Percentiles rank a stretch among this genome's conserved stretches.
phyloP scores from a whole-genome alignment of 225 moss, liverwort and hornwort genomes.

The Bryum argenteum region DNA sequence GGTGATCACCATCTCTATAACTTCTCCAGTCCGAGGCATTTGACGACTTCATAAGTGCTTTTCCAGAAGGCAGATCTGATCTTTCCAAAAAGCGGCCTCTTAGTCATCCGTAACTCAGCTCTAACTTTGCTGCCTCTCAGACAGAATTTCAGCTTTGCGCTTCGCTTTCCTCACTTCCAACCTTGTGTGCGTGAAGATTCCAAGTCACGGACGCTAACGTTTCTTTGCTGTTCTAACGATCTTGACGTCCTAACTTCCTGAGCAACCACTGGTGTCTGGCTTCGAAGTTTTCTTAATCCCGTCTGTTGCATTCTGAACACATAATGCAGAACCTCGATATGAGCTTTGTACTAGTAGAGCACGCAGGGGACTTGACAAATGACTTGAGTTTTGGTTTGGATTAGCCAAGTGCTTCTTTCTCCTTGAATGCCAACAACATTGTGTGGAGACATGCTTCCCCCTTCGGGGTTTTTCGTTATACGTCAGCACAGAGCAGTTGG shows the following conservation, averaged over 20 bases:
- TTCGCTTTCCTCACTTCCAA: slow-evolving; percentile 46
- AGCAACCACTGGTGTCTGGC: slow-evolving; percentile 39
- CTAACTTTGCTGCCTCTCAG: slow-evolving; percentile 48
- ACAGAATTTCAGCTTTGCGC: slow-evolving; percentile 37
- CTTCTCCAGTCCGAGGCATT: slow-evolving; percentile 45
- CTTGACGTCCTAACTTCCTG: slow-evolving; percentile 33
- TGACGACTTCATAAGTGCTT: slow-evolving; percentile 53
- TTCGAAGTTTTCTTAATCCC: slow-evolving; percentile 26
- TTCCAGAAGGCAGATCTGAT: slow-evolving; percentile 38
- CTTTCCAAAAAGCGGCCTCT: slow-evolving; percentile 39
- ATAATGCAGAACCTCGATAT: slow-evolving; percentile 39
- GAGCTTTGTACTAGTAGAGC: slow-evolving; percentile 43
- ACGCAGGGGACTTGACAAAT: slow-evolving; percentile 39
- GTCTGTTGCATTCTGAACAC: slow-evolving; percentile 43
- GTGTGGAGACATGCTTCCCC: slow-evolving; percentile 35
- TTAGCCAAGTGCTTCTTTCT: slow-evolving; percentile 39
- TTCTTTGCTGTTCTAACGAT: slow-evolving; percentile 37
- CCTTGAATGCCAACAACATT: slow-evolving; percentile 39
- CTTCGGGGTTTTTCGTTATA: slow-evolving; percentile 36
- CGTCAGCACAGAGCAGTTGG: slow-evolving; percentile 47
- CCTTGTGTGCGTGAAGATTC: slow-evolving; percentile 47
- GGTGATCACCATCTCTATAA: slow-evolving; percentile 62
- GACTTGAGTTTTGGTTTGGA: slow-evolving; percentile 35
- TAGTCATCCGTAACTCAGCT: slow-evolving; percentile 37
- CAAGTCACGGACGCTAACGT: slow-evolving; percentile 57